Evolutionary conservation across 2,329 filamentous ascomycete genomes (phyloP).

Genomic region (Diaporthe vexans): DNA sequence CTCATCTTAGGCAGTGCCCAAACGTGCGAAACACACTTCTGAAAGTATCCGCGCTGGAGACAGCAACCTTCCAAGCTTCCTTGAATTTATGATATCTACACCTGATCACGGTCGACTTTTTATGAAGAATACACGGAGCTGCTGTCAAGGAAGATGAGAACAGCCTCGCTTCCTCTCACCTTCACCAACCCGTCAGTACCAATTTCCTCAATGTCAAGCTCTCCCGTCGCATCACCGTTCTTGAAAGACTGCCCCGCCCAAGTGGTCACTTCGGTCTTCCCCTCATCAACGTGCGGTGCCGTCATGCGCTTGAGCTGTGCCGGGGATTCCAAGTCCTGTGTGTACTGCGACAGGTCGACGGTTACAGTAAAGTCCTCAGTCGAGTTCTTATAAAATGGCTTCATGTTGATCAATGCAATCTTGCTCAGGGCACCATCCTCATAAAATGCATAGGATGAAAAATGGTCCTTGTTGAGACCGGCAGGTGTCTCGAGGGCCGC

Average conservation of each 20-base stretch:
- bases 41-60: neutral
- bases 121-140: conserved; percentile 1
- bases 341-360: conserved; percentile 27
- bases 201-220: conserved; percentile 14
- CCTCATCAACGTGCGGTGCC: conserved; percentile 7
- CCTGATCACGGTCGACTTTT: neutral
- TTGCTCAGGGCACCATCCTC: conserved; percentile 4
- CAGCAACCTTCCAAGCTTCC: neutral
- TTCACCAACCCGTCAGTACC: conserved; percentile 13
- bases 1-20: no score
- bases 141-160: conserved; percentile 12
- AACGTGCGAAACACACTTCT: no score
- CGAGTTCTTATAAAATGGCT: conserved; percentile 11
- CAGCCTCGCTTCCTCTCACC: conserved; percentile 28
- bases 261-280: conserved; percentile 14
- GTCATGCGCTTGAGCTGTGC: conserved; percentile 31
- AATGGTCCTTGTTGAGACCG: neutral
- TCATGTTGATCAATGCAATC: conserved; percentile 16
- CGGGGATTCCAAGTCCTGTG: neutral
- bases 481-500: conserved; percentile 6
- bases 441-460: conserved; percentile 27
- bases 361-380: conserved; percentile 20
- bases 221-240: conserved; percentile 1
- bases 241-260: conserved; percentile 29
- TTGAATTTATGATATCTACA: neutral